Base-by-base conservation (phyloP, 495 filamentous ascomycete species). In the Neurospora sp. region DNA sequence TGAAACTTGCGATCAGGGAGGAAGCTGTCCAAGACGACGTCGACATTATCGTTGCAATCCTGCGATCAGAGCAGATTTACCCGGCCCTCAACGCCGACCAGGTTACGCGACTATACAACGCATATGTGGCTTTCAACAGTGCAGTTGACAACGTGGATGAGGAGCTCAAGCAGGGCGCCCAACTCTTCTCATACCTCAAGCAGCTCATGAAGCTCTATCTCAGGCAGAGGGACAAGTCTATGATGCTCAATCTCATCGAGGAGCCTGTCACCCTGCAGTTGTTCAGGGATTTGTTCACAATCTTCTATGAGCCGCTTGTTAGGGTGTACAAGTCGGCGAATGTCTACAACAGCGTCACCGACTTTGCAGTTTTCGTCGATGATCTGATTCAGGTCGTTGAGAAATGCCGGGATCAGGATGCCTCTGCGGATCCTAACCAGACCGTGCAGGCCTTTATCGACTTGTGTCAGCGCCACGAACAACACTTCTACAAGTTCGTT, bases 391-490 rank as follows among this genome's bases (percentile, higher is more conserved):
- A 82, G 78, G 93, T 96, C 7, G 91, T 99, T 41, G 94, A 97
- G 72, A 91, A 89, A 72, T 94, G 93, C 73, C 94, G 96, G 77
- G 90, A 92, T 40, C 94, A 98, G 81, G 96, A 97, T 81, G 90
- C 95, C 61, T 91, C 92, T 0, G 94, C 94, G 0, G 96, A 99
- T 79, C 96, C 96, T 16, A 99, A 99, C 82, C 94, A 97, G 83
- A 99, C 96, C 0, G 96, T 99, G n/a, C 96, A 99, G 81, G 88
- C 93, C 42, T 99, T 99, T 80, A 99, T 98, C 79, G 96, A 99
- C 80, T 88, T 99, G 53, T 99, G 96, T 80, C 92, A 93, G 72
- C 89, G 96, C 18, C 96, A 99, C 80, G 91, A 99, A 82, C 89
- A 93, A 79, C 94, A 96, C 84, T 97, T 99, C 79, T 99, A 99